A percentile compares a stretch with the other conserved stretches of the same genome.
These are phyloP conservation scores for Neoboletus brunneissimus DNA, from an alignment of 768 basidiomycete species.

Conservation along the genomic window DNA sequence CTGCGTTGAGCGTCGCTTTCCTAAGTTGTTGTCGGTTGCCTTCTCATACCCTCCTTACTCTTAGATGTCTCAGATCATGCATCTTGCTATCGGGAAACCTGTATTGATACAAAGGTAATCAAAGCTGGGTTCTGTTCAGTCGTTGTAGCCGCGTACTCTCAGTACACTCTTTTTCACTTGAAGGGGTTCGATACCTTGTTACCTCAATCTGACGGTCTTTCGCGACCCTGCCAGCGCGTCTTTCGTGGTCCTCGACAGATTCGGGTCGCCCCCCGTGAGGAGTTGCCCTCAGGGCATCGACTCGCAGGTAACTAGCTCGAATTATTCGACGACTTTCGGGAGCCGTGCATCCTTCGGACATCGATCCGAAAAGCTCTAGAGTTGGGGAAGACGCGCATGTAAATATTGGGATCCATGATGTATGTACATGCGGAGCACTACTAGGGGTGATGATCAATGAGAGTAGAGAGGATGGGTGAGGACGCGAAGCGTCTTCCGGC, in stretches of 20 bases:
- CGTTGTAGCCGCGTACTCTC: conserved; percentile 58
- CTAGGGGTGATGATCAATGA: no score
- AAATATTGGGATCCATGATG: no score
- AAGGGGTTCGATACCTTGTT: conserved; percentile 53
- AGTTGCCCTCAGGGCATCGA: conserved; percentile 77
- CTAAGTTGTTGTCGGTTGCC: no score
- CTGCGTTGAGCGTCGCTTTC: not conserved
- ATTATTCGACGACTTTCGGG: no score
- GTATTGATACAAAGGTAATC: conserved; percentile 10
- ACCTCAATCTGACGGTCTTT: conserved; percentile 69
- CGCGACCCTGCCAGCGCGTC: conserved; percentile 59
- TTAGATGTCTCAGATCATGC: not conserved
- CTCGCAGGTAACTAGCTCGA: no score
- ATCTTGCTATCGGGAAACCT: not conserved
- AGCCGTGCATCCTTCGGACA: no score
- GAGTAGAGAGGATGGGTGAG: no score
- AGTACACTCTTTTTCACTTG: conserved; percentile 27
- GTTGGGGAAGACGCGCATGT: no score
- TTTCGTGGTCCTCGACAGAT: conserved; percentile 72
- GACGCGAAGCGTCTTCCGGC: no score
- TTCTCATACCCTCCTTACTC: not conserved
- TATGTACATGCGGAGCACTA: no score
- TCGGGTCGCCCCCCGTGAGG: conserved; percentile 77
- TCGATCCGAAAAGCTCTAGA: no score
- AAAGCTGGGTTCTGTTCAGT: conserved; percentile 36